Percentiles rank a stretch among this genome's conserved stretches.
phyloP scores from a whole-genome alignment of 257 asterid genomes.

The Nicotiana paniculata region DNA sequence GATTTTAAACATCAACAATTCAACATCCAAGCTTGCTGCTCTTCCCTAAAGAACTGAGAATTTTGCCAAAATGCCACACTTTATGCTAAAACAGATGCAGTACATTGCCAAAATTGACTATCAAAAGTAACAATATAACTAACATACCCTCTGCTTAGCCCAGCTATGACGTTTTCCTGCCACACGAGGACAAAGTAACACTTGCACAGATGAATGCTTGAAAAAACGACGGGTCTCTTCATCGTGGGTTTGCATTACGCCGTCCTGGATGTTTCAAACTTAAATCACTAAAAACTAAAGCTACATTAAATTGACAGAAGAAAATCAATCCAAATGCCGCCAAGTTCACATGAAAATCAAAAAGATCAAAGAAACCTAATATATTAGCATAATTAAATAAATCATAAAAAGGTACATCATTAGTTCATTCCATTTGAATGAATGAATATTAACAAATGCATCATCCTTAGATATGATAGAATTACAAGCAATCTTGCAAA shows the following conservation, averaged over 20 bases:
- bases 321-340: not conserved
- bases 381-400: not conserved
- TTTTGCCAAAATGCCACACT: not conserved
- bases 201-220: slow-evolving; percentile 94
- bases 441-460: not conserved
- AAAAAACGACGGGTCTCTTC: slow-evolving; percentile 93
- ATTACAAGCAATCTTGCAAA: not conserved
- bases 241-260: slow-evolving; percentile 96
- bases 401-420: not conserved
- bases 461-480: not conserved
- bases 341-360: not conserved
- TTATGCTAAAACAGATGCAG: not conserved
- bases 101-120: not conserved
- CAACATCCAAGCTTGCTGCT: not conserved
- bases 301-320: not conserved
- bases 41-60: not conserved
- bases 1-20: not conserved
- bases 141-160: slow-evolving; percentile 71
- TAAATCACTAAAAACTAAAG: not conserved
- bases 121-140: not conserved
- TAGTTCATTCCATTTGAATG: not conserved
- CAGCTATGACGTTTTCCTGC: slow-evolving; percentile 99
- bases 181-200: slow-evolving; percentile 84
- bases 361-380: not conserved
- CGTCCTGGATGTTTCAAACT: slow-evolving; percentile 48